Evolutionary conservation across 805 yeast genomes (phyloP).

Genomic region (Kodamaea leandrae): DNA sequence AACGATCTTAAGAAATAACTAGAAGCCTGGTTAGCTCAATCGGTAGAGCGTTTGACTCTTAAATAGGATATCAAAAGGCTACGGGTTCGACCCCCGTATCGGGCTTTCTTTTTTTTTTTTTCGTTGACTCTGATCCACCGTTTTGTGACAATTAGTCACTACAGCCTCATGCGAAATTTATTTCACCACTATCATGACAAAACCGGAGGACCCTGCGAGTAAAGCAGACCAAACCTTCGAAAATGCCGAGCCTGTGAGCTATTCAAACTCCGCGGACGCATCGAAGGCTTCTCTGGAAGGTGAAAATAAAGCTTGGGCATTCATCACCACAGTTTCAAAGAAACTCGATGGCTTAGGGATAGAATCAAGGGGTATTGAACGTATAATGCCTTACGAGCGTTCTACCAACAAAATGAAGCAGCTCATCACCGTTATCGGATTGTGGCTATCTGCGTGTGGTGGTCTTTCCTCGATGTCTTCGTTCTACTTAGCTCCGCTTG

Average conservation of each 20-base stretch:
- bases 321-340: slow-evolving; percentile 8
- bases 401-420: slow-evolving; percentile 34
- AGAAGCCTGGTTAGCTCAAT: slow-evolving; percentile 10
- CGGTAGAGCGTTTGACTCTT: slow-evolving; percentile 11
- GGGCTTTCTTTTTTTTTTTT: slow-evolving; percentile 12
- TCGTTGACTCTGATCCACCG: neutral
- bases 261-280: neutral
- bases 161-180: too few relatives aligned
- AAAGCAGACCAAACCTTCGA: neutral
- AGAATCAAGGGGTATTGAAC: slow-evolving; percentile 77
- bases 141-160: neutral
- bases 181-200: neutral
- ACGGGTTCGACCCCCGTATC: slow-evolving; percentile 20
- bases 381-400: slow-evolving; percentile 67
- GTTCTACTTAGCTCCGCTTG: slow-evolving; percentile 69
- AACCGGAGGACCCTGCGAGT: neutral
- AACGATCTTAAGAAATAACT: neutral
- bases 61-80: slow-evolving; percentile 17
- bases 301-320: neutral
- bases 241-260: neutral
- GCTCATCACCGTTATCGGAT: slow-evolving; percentile 53
- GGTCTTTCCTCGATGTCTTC: slow-evolving; percentile 89
- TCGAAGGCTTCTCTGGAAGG: neutral
- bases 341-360: slow-evolving; percentile 54
- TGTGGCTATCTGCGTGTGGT: slow-evolving; percentile 86